Percentiles rank a stretch among this genome's conserved stretches.
Conservation (phyloP, 495 filamentous ascomycete species). For the Hypoxylon cercidicola region DNA sequence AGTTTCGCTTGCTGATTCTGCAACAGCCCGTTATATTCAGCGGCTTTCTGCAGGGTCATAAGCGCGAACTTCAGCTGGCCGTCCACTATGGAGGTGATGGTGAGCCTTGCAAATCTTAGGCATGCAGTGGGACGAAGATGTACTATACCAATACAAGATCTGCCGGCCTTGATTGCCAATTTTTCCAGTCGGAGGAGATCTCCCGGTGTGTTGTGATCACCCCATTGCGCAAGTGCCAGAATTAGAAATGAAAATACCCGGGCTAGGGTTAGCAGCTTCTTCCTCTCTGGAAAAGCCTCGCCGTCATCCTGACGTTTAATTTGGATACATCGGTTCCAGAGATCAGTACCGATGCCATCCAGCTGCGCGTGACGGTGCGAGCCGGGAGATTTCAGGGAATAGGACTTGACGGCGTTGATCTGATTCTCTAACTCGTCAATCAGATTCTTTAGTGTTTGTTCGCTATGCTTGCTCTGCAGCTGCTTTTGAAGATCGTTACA, state of each 20-base stretch:
- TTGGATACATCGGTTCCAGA: constrained; percentile 77
- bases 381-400: constrained; percentile 28
- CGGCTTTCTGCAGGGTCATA: constrained; percentile 70
- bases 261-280: constrained; percentile 51
- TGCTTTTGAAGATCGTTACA: constrained; percentile 43
- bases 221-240: constrained; percentile 68
- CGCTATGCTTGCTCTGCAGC: constrained; percentile 26
- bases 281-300: constrained; percentile 21
- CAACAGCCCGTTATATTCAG: constrained; percentile 69
- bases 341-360: constrained; percentile 62
- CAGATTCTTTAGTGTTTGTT: constrained; percentile 13
- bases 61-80: constrained; percentile 65
- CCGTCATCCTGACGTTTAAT: constrained; percentile 48
- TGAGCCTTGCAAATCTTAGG: constrained; percentile 16
- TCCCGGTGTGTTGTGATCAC: constrained; percentile 33
- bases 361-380: constrained; percentile 54
- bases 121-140: constrained; percentile 23
- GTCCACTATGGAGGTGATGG: constrained; percentile 52
- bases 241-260: constrained; percentile 77
- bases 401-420: constrained; percentile 33
- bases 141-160: constrained; percentile 70
- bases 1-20: constrained; percentile 47
- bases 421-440: constrained; percentile 37
- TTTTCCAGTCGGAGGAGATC: constrained; percentile 69
- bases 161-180: constrained; percentile 72